Evolutionary conservation across 1,139 yeast species (phyloP).

Genomic region (Blastobotrys raffinosifermentans): DNA sequence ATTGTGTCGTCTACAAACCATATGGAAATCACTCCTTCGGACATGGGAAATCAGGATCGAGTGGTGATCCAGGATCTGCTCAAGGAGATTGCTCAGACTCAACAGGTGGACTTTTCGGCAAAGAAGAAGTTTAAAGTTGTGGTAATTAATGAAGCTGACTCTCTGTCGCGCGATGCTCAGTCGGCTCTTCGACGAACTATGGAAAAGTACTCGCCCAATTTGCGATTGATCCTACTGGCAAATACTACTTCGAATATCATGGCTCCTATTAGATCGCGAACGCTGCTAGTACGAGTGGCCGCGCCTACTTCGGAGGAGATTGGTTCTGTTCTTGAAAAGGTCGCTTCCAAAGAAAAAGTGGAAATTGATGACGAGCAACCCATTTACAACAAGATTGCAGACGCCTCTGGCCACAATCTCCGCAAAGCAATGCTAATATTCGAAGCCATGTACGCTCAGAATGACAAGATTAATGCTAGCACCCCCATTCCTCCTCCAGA

Average conservation of each 20-base stretch:
- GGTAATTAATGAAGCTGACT: constrained; percentile 89
- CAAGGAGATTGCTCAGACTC: constrained; percentile 92
- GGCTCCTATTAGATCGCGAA: constrained; percentile 91
- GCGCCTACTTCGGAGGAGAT: constrained; percentile 67
- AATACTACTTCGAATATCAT: constrained; percentile 88
- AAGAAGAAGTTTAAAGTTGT: constrained; percentile 86
- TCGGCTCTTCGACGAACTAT: constrained; percentile 96
- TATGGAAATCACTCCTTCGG: constrained; percentile 92
- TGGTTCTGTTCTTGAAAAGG: constrained; percentile 44
- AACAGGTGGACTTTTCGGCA: constrained; percentile 74
- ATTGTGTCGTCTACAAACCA: constrained; percentile 88
- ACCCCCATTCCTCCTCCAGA: constrained; percentile 59
- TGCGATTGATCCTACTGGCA: constrained; percentile 77
- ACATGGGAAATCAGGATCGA: constrained; percentile 92
- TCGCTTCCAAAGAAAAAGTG: constrained; percentile 55
- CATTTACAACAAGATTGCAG: constrained; percentile 50
- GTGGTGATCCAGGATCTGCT: constrained; percentile 90
- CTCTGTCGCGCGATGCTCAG: constrained; percentile 90
- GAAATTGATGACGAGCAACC: constrained; percentile 32
- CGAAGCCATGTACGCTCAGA: constrained; percentile 80
- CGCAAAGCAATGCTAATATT: constrained; percentile 72
- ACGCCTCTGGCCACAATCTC: constrained; percentile 59
- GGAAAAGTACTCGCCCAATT: constrained; percentile 91
- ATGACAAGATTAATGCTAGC: constrained; percentile 21
- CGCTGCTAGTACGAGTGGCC: constrained; percentile 76